Base-by-base conservation (phyloP, 2,329 filamentous ascomycete species). In the Fusarium penzigii region DNA sequence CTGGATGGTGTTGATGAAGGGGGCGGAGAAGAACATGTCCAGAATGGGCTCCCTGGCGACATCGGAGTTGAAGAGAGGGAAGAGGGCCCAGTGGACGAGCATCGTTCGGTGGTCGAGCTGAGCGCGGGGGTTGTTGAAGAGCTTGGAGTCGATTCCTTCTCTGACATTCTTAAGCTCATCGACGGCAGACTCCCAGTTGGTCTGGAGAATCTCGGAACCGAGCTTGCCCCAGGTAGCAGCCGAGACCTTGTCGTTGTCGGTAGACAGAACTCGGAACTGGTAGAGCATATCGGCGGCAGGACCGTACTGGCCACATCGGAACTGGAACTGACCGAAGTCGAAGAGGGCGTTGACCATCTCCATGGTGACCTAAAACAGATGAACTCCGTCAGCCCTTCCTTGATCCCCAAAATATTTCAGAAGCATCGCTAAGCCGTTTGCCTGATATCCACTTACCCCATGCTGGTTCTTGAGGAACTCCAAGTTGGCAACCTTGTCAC, bases 1-100 rank as follows among this genome's bases (percentile, higher is more conserved):
- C 83, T 99, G 94, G 73, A 99, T 97, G 66, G 93, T 97, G 85
- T 97, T 99, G 85, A 99, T 99, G 82, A 91, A 99, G 66, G 91
- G 84, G 60, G 92, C 89, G 59, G 89, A 95, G 84, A 99, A 97
- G 83, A 97, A 94, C 72, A 97, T 86, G 66, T 99, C 94, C 69
- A 94, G 90, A 66, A 99, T 84, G 64, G 85, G 84, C 70, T 99
- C 94, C 68, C 93, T 91, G 53, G 91, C 90, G 61, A 86, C 82
- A 68, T 97, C 93, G 78, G 90, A 88, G 85, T 99, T 97, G 85
- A 97, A 99, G 78, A 97, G 92, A 57, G 94, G 93, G 85, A 97
- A 99, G 56, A 99, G 87, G 42, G 90, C 87, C 92, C 94, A 99
- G 88, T 99, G 94, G 67, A 96, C 89, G 68, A 99, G 82, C 90